Percentiles rank a stretch among this genome's conserved stretches.
Conservation (phyloP, 192 early-diverging fungal species). For the Entomortierella chlamydospora region DNA sequence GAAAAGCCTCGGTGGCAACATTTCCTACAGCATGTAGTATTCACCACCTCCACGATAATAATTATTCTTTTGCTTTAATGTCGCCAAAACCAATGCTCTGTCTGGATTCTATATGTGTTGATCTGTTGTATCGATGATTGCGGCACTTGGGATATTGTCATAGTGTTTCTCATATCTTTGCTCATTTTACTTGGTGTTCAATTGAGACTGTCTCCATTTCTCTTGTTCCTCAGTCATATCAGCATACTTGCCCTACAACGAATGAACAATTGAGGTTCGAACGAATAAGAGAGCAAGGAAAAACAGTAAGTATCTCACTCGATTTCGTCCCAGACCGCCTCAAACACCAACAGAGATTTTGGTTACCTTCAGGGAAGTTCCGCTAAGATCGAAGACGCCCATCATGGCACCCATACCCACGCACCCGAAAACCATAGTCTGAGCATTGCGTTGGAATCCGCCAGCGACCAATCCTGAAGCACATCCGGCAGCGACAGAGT, state of each 20-base stretch:
- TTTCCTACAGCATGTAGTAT: no score
- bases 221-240: constrained; percentile 58
- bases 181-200: constrained; percentile 53
- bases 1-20: no score
- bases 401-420: constrained; percentile 73
- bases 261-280: neutral
- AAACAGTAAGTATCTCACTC: no score
- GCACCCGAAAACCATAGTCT: constrained; percentile 70
- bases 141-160: neutral
- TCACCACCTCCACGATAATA: no score
- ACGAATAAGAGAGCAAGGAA: no score
- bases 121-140: neutral
- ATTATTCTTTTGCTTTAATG: no score
- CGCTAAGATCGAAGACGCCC: constrained; percentile 74
- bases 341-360: neutral
- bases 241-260: constrained; percentile 50
- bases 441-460: constrained; percentile 66
- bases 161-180: neutral
- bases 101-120: neutral
- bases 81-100: no score
- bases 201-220: constrained; percentile 58
- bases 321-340: no score
- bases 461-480: constrained; percentile 79
- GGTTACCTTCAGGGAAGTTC: constrained; percentile 63
- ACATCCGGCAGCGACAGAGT: constrained; percentile 78